Base-by-base conservation (phyloP, 2,329 filamentous ascomycete species). In the Nigrospora oryzae region DNA sequence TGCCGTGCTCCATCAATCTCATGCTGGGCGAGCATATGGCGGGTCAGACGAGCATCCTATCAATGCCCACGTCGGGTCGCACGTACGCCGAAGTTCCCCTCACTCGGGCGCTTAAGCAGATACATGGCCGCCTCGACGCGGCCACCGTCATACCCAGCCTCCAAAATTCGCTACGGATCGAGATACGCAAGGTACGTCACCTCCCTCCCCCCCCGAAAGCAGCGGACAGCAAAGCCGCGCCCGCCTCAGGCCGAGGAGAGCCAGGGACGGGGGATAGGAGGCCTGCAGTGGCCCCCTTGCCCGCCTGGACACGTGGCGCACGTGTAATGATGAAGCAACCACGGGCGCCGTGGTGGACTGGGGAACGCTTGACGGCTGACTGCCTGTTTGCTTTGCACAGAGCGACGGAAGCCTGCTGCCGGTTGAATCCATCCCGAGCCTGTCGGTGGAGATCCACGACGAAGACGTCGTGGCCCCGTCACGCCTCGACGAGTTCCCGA, bases 1-100 rank as follows among this genome's bases (percentile, higher is more conserved):
- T 68, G 17, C 67, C 66, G 2, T 64, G 59, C 48, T 56, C 54
- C 16, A 57, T 72, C 38, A 50, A 61, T 13, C 46, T 70, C n/a
- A 56, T 60, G 33, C 45, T 67, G 7, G 52, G 50, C 4, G 54
- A 53, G 2, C 19, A 46, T 4, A 48, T 56, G 19, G 58, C 61
- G 19, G 67, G 65, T 14, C 56, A 56, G 31, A 58, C 64, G 49
- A 51, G 56, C 17, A 47, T 71, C 14, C 56, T 71, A 13, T 50
- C 47, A 14, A 65, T 69, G 64, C 68, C 68, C 6, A 51, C 31
- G 40, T 46, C 46, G 12, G 66, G 66, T 11, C 45, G 48, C 17
- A 57, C 55, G 31, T 56, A 63, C 49, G 56, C 63, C 12, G 51
- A 59, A 37, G 55, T 66, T 30, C 57, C 63, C 1, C 56, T 68